Evolutionary conservation across 257 asterid genomes (phyloP).

Genomic region (Thymus mandschuricus): DNA sequence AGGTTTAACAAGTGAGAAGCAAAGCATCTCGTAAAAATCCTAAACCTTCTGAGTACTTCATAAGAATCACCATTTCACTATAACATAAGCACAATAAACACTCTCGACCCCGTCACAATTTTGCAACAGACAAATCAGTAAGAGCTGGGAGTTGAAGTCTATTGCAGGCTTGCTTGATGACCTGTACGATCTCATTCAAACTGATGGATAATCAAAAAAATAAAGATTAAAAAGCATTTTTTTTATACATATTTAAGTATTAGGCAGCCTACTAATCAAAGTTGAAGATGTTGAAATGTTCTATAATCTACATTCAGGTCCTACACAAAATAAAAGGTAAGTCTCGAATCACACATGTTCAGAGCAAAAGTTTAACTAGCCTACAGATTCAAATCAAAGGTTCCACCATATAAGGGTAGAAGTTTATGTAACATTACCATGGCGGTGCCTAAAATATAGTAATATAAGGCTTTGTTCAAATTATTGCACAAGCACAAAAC

Average conservation of each 20-base stretch:
- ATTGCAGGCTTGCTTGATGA: background rate
- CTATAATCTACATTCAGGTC: background rate
- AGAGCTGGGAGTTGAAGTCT: constrained; percentile 6
- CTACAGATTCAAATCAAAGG: constrained; percentile 14
- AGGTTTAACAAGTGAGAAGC: background rate
- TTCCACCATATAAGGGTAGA: background rate
- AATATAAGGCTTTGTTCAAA: constrained; percentile 10
- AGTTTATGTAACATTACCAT: background rate
- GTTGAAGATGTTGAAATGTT: constrained; percentile 20
- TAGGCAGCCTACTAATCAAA: background rate
- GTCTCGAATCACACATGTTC: background rate
- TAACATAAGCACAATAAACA: background rate
- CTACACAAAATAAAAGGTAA: background rate
- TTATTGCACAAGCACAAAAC: background rate
- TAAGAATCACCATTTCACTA: background rate
- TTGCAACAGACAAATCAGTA: constrained; percentile 1
- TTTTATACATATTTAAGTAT: background rate
- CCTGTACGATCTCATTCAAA: constrained; percentile 6
- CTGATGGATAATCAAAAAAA: constrained; percentile 1
- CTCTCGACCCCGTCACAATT: background rate
- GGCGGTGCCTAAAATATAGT: constrained; percentile 3
- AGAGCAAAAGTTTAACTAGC: background rate
- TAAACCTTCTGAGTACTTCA: constrained; percentile 15
- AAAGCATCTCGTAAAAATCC: background rate
- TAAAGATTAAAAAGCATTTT: constrained; percentile 11